Conservation (phyloP, 106 monocot species). For the Iris macrosiphon region DNA sequence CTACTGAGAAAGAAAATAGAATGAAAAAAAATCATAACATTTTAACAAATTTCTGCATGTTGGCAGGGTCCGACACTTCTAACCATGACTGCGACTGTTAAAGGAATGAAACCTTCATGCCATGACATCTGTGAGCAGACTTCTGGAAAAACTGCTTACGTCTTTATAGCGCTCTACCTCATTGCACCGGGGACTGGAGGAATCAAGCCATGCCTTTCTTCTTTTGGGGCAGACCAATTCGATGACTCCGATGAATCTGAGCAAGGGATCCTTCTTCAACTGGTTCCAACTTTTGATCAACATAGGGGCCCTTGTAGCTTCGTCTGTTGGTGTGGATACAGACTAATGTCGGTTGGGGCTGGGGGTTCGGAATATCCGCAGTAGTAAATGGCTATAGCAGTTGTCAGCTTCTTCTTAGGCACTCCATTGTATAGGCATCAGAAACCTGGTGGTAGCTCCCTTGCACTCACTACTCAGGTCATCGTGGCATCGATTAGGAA, state of each 20-base stretch:
- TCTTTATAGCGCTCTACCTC: slow-evolving; percentile 41
- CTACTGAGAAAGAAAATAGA: no score
- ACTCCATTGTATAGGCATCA: slow-evolving; percentile 35
- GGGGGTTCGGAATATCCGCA: slow-evolving; percentile 50
- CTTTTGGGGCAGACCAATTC: slow-evolving; percentile 59
- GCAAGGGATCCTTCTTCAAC: slow-evolving; percentile 64
- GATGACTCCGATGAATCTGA: slow-evolving; percentile 40
- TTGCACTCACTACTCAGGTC: slow-evolving; percentile 44
- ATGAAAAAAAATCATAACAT: no score
- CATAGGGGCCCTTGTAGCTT: slow-evolving; percentile 42
- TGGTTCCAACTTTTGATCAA: slow-evolving; percentile 62
- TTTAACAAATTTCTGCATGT: background rate
- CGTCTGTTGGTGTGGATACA: slow-evolving; percentile 53
- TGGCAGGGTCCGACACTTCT: slow-evolving; percentile 29
- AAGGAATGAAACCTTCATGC: slow-evolving; percentile 39
- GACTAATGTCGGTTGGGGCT: slow-evolving; percentile 49
- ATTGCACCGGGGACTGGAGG: slow-evolving; percentile 55
- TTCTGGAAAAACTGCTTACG: slow-evolving; percentile 8
- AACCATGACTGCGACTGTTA: slow-evolving; percentile 31
- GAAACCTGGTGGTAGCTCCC: slow-evolving; percentile 46
- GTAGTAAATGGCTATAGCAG: slow-evolving; percentile 37
- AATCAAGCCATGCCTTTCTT: slow-evolving; percentile 61
- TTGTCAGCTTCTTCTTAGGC: slow-evolving; percentile 44
- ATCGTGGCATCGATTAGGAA: slow-evolving; percentile 31
- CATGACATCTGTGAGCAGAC: slow-evolving; percentile 15